Conservation (phyloP, 129 eudicot genomes). For the Flaveria sonorensis region DNA sequence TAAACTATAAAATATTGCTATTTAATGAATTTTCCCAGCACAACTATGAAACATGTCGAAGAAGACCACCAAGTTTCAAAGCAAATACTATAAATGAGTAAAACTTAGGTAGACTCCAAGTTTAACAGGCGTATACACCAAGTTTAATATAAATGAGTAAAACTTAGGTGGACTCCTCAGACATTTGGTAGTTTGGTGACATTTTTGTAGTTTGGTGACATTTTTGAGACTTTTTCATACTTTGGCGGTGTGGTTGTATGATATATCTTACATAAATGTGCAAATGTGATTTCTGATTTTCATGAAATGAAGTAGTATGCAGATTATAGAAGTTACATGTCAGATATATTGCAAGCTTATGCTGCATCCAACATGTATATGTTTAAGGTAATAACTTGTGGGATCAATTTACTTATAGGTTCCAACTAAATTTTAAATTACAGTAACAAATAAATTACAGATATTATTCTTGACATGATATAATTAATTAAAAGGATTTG, state of each 20-base stretch:
- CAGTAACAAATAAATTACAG: not conserved
- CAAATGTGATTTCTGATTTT: not conserved
- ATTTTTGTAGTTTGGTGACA: not conserved
- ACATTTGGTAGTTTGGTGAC: too few relatives aligned
- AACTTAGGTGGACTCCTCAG: too few relatives aligned
- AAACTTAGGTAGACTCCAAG: too few relatives aligned
- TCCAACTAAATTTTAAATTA: not conserved
- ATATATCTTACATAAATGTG: not conserved
- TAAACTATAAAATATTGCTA: not conserved
- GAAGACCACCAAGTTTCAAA: not conserved
- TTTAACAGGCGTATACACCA: not conserved
- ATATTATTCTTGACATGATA: not conserved
- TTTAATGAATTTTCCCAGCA: not conserved
- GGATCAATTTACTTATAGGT: not conserved
- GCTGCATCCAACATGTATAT: not conserved
- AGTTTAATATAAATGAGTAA: not conserved
- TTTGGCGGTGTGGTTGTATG: not conserved
- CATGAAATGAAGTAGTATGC: not conserved
- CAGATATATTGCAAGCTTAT: not conserved
- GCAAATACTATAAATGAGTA: not conserved
- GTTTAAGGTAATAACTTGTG: not conserved
- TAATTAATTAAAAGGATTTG: slow-evolving; percentile 12
- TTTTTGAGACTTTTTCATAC: not conserved
- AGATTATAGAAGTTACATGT: not conserved
- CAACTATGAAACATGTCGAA: not conserved